These are phyloP conservation scores for Fusarium caatingaense DNA, from an alignment of 2,329 filamentous ascomycete species.

Conservation along the genomic window DNA sequence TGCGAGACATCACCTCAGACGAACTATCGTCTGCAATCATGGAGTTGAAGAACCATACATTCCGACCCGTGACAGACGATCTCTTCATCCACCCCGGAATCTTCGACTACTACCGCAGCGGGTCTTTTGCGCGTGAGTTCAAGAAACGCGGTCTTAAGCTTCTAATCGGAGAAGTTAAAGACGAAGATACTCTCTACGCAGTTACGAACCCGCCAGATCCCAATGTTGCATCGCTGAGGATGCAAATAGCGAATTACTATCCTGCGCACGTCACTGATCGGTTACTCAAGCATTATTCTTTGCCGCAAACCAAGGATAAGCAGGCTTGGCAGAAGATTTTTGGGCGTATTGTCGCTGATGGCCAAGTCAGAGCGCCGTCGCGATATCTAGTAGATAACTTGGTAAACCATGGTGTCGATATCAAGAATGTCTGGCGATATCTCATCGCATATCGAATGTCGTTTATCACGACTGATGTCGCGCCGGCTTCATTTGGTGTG, in stretches of 20 bases:
- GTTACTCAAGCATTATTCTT: slow-evolving; percentile 1
- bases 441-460: slow-evolving; percentile 10
- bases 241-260: slow-evolving; percentile 14
- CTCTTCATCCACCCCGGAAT: slow-evolving; percentile 12
- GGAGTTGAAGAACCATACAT: slow-evolving; percentile 4
- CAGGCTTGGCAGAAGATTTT: slow-evolving; percentile 12
- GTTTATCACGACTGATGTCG: not conserved
- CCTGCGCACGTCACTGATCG: slow-evolving; percentile 3
- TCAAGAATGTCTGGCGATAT: slow-evolving; percentile 13
- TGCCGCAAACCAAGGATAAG: not conserved
- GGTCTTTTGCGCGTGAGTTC: slow-evolving; percentile 1
- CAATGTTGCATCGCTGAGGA: not conserved
- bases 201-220: slow-evolving; percentile 14
- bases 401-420: slow-evolving; percentile 2
- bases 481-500: slow-evolving; percentile 8
- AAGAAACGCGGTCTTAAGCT: slow-evolving; percentile 1
- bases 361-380: slow-evolving; percentile 15
- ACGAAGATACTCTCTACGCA: slow-evolving; percentile 17
- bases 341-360: slow-evolving; percentile 5
- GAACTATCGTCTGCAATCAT: slow-evolving; percentile 1
- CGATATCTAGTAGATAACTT: slow-evolving; percentile 14
- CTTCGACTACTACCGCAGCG: slow-evolving; percentile 13
- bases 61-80: not conserved
- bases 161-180: slow-evolving; percentile 1
- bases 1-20: not conserved